These are phyloP conservation scores for Heliocybe sulcata DNA, from an alignment of 1,284 basidiomycete species.

Conservation along the genomic window DNA sequence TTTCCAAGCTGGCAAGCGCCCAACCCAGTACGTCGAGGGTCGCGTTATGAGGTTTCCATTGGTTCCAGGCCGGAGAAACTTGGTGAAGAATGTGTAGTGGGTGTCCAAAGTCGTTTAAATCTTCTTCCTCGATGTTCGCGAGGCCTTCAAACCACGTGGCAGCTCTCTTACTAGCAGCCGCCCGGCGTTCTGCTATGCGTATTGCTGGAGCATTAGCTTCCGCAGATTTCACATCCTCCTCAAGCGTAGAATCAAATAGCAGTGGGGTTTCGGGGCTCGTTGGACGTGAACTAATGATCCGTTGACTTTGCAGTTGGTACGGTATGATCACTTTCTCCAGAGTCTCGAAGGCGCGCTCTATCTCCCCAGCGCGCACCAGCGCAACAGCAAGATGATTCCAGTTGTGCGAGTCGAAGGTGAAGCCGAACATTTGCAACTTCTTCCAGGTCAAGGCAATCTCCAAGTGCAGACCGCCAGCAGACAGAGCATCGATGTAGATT, in stretches of 20 bases:
- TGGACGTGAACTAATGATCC: slow-evolving; percentile 24
- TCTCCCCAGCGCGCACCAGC: slow-evolving; percentile 73
- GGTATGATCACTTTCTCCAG: slow-evolving; percentile 76
- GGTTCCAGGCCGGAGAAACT: slow-evolving; percentile 54
- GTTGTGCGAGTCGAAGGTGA: slow-evolving; percentile 85
- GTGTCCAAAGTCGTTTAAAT: slow-evolving; percentile 34
- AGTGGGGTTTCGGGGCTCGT: slow-evolving; percentile 35
- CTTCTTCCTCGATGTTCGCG: slow-evolving; percentile 13
- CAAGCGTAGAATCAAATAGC: slow-evolving; percentile 26
- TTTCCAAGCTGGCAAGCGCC: slow-evolving; percentile 37
- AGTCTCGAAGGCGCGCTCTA: slow-evolving; percentile 78
- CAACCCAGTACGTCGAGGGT: slow-evolving; percentile 39
- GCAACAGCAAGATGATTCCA: slow-evolving; percentile 86
- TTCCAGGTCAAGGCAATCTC: slow-evolving; percentile 71
- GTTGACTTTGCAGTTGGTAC: slow-evolving; percentile 33
- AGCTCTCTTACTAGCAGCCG: slow-evolving; percentile 10
- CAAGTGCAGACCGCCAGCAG: slow-evolving; percentile 52
- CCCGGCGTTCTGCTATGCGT: slow-evolving; percentile 20
- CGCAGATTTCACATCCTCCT: slow-evolving; percentile 22
- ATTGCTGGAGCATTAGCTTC: neutral
- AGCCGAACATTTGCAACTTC: slow-evolving; percentile 56
- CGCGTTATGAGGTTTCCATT: slow-evolving; percentile 55
- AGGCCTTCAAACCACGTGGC: slow-evolving; percentile 14
- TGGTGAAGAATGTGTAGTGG: slow-evolving; percentile 55
- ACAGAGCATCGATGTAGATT: slow-evolving; percentile 77